Evolutionary conservation across 169 alveolate genomes (phyloP).

Genomic region (Sarcocystis neurona): DNA sequence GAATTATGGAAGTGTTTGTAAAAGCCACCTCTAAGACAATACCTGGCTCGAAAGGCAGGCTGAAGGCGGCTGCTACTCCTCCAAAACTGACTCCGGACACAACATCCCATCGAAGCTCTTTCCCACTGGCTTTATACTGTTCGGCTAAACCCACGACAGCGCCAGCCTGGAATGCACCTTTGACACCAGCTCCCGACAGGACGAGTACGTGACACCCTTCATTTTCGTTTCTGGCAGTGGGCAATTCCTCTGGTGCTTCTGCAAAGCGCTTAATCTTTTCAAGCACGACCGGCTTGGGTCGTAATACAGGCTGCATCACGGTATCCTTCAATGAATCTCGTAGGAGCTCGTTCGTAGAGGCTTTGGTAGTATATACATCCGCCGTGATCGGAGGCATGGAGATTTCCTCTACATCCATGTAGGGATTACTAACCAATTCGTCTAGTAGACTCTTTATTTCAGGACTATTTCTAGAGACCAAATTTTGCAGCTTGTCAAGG

Average conservation of each 20-base stretch:
- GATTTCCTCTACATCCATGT: constrained; percentile 2
- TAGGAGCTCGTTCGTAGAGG: not conserved
- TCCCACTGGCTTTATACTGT: constrained; percentile 14
- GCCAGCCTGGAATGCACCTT: constrained; percentile 45
- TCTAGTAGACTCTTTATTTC: not conserved
- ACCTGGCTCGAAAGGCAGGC: constrained; percentile 38
- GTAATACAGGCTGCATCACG: not conserved
- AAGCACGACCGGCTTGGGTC: not conserved
- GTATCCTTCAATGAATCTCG: not conserved
- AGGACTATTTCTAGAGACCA: not conserved
- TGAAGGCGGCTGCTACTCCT: constrained; percentile 6
- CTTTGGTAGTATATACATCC: not conserved
- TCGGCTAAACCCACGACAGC: constrained; percentile 38
- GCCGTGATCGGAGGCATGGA: not conserved
- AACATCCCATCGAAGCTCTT: constrained; percentile 33
- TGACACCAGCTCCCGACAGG: constrained; percentile 40
- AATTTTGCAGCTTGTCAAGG: not conserved
- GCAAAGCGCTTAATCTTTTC: not conserved
- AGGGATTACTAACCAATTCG: constrained; percentile 9
- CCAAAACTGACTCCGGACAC: constrained; percentile 34
- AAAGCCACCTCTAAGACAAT: not conserved
- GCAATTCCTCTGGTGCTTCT: not conserved
- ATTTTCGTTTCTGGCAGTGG: not conserved
- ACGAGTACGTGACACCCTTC: constrained; percentile 31
- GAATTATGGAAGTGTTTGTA: no score